phyloP scores from a whole-genome alignment of 306 rosid species.

The Prunus salicina region DNA sequence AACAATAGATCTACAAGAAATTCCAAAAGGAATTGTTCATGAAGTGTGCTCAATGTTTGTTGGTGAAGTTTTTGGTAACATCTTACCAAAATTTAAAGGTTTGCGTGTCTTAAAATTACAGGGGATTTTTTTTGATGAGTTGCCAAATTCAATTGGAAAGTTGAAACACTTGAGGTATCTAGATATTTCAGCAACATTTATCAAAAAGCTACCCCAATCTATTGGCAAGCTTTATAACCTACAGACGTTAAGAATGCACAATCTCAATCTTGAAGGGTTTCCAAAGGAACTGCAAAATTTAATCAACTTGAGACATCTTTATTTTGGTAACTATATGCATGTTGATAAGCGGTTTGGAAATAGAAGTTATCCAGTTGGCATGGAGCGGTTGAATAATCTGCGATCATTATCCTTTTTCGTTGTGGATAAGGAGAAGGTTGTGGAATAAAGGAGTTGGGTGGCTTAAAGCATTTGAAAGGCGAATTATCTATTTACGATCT shows the following conservation, averaged over 20 bases:
- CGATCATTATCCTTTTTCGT: not conserved
- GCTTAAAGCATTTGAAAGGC: not conserved
- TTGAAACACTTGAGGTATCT: constrained; percentile 10
- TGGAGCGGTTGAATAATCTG: not conserved
- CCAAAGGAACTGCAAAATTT: not conserved
- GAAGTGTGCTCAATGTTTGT: not conserved
- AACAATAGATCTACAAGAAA: not conserved
- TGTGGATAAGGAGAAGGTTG: no score
- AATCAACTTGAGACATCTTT: not conserved
- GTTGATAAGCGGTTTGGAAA: not conserved
- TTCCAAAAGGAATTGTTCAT: not conserved
- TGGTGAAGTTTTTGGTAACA: not conserved
- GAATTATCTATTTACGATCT: not conserved
- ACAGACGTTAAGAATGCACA: not conserved
- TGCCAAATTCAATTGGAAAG: not conserved
- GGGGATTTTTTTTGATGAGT: not conserved
- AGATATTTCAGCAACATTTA: not conserved
- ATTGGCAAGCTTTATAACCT: not conserved
- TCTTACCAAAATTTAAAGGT: not conserved
- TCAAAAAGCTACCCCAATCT: constrained; percentile 1
- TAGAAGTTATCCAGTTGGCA: not conserved
- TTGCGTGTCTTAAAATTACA: constrained; percentile 5
- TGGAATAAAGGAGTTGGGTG: not conserved
- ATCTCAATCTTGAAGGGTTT: not conserved
- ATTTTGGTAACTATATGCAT: not conserved